phyloP scores from a whole-genome alignment of 1,284 basidiomycete species.

The Psilocybe mexicana region DNA sequence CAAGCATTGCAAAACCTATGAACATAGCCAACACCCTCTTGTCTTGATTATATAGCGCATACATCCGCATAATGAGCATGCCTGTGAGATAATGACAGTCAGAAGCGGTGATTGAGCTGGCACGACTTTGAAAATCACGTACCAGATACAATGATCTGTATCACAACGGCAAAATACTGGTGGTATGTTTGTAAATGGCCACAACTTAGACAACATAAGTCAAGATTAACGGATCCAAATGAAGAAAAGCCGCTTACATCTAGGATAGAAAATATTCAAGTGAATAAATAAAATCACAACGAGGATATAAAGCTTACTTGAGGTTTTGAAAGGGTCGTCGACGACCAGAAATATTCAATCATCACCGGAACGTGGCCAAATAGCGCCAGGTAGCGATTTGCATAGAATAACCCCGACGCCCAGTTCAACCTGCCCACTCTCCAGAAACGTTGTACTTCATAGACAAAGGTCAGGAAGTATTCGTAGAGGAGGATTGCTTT shows the following conservation, averaged over 20 bases:
- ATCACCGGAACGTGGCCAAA: constrained; percentile 41
- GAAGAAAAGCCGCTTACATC: constrained; percentile 15
- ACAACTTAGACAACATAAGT: constrained; percentile 26
- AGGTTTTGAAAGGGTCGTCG: constrained; percentile 21
- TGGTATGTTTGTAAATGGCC: constrained; percentile 32
- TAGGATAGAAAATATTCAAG: constrained; percentile 4
- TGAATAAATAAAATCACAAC: neutral
- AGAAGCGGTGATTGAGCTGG: too few relatives aligned
- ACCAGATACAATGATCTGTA: constrained; percentile 39
- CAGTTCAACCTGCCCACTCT: constrained; percentile 27
- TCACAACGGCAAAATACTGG: constrained; percentile 33
- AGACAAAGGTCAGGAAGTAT: constrained; percentile 38
- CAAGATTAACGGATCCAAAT: neutral
- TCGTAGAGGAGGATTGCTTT: constrained; percentile 42
- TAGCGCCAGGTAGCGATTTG: constrained; percentile 42
- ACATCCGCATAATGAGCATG: constrained; percentile 42
- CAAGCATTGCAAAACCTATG: constrained; percentile 22
- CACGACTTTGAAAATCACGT: constrained; percentile 14
- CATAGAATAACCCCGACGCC: constrained; percentile 38
- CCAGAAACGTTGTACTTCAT: constrained; percentile 44
- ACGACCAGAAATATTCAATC: constrained; percentile 32
- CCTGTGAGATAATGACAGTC: constrained; percentile 24
- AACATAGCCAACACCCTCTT: constrained; percentile 31
- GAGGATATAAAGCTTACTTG: constrained; percentile 18
- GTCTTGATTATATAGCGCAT: constrained; percentile 42